Conservation (phyloP, 768 basidiomycete species). For the Cystoderma amianthinum region DNA sequence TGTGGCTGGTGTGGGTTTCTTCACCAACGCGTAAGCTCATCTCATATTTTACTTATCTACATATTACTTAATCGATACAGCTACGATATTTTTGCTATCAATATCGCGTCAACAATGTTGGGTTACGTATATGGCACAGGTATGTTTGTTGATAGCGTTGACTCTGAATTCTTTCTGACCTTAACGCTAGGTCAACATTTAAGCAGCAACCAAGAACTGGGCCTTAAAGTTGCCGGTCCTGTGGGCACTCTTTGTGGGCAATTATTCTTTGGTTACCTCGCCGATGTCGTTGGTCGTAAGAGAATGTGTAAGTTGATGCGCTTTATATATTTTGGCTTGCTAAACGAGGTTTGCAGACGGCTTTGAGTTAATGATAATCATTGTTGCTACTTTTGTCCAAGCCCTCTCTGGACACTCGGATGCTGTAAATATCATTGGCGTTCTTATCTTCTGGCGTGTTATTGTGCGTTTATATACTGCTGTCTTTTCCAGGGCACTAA, state of each 20-base stretch:
- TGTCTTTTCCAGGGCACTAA: neutral
- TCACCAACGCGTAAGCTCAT: constrained; percentile 67
- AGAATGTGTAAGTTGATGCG: constrained; percentile 55
- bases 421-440: constrained; percentile 67
- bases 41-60: neutral
- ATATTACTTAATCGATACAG: constrained; percentile 16
- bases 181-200: constrained; percentile 26
- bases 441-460: constrained; percentile 79
- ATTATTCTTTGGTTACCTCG: constrained; percentile 74
- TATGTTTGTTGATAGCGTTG: constrained; percentile 4
- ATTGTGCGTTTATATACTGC: constrained; percentile 27
- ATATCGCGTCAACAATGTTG: constrained; percentile 77
- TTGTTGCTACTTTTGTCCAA: constrained; percentile 72
- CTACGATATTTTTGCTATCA: constrained; percentile 89
- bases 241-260: constrained; percentile 73
- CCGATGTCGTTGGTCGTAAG: constrained; percentile 74
- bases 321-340: neutral
- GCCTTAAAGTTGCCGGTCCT: constrained; percentile 71
- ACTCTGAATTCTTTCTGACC: neutral
- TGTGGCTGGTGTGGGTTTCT: constrained; percentile 80
- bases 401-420: constrained; percentile 64
- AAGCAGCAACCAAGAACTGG: constrained; percentile 64
- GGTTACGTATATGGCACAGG: constrained; percentile 67
- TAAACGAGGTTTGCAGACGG: constrained; percentile 37
- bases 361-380: constrained; percentile 75